These are phyloP conservation scores for Vachellia collinsii DNA, from an alignment of 306 rosid species.

Conservation along the genomic window DNA sequence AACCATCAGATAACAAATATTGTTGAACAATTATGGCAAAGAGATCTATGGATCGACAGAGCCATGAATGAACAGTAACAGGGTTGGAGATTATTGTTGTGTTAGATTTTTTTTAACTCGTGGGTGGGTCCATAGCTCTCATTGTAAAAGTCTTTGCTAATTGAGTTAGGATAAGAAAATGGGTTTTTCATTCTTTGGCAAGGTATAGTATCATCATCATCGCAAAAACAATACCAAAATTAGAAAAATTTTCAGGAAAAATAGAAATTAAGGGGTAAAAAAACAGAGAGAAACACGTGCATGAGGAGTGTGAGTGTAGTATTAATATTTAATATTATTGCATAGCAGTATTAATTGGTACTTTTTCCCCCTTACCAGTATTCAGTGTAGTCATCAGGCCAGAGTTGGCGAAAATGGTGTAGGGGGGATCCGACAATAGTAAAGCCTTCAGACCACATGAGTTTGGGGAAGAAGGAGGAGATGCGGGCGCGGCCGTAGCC, in stretches of 20 bases:
- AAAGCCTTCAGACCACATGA: conserved; percentile 97
- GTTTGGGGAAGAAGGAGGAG: conserved; percentile 90
- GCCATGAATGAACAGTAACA: conserved; percentile 2
- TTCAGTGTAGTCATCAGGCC: conserved; percentile 75
- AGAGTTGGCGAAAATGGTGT: conserved; percentile 74
- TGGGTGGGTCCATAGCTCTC: conserved; percentile 59
- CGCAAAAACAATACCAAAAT: conserved; percentile 18
- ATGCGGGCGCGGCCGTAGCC: conserved; percentile 88
- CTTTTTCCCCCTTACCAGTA: conserved; percentile 52
- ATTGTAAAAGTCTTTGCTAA: conserved; percentile 47
- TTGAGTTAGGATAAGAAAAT: conserved; percentile 46
- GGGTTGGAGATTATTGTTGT: conserved; percentile 30
- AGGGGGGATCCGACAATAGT: conserved; percentile 78
- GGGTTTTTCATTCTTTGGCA: conserved; percentile 14
- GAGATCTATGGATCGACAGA: conserved; percentile 16
- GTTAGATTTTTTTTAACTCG: conserved; percentile 41
- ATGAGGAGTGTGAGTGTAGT: neutral
- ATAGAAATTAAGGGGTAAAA: neutral
- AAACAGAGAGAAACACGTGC: conserved; percentile 8
- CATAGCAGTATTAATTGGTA: neutral
- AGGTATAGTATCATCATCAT: conserved; percentile 28
- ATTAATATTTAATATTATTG: neutral
- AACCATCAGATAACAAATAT: conserved; percentile 11
- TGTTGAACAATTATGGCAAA: conserved; percentile 15
- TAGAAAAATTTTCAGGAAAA: neutral